Conservation (phyloP, 176 grass and related monocot species). For the Triticum dicoccoides region DNA sequence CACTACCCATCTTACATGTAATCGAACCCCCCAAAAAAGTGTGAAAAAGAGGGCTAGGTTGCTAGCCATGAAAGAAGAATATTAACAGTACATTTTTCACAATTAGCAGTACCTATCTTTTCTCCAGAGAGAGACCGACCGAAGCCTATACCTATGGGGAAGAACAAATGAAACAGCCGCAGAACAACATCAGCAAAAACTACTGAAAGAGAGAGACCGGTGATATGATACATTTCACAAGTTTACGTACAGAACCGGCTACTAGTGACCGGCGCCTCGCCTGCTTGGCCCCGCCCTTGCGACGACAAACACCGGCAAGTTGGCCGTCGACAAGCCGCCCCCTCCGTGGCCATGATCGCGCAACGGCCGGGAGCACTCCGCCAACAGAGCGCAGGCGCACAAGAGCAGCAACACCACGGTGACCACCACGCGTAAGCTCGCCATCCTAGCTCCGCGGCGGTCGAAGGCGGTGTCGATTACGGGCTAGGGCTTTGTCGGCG, state of each 20-base stretch:
- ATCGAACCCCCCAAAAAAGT: background rate
- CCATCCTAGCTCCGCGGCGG: background rate
- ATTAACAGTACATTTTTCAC: background rate
- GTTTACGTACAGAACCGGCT: background rate
- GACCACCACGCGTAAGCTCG: background rate
- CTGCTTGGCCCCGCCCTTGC: slow-evolving; percentile 58
- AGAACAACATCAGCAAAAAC: background rate
- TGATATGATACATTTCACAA: background rate
- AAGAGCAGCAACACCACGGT: slow-evolving; percentile 37
- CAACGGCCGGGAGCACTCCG: slow-evolving; percentile 55
- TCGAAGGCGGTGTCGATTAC: background rate
- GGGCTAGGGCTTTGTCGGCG: background rate
- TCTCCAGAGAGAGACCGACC: background rate
- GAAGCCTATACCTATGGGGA: background rate
- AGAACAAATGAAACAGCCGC: slow-evolving; percentile 34
- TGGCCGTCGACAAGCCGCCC: slow-evolving; percentile 7
- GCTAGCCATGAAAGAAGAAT: background rate
- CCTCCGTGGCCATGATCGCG: background rate
- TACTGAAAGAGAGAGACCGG: background rate
- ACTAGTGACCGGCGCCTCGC: slow-evolving; percentile 54
- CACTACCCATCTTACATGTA: background rate
- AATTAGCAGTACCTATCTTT: background rate
- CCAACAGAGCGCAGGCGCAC: slow-evolving; percentile 31
- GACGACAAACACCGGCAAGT: slow-evolving; percentile 30
- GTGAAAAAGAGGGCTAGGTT: background rate